phyloP scores from a whole-genome alignment of 2,329 filamentous ascomycete species.

The Thermoascus crustaceus region DNA sequence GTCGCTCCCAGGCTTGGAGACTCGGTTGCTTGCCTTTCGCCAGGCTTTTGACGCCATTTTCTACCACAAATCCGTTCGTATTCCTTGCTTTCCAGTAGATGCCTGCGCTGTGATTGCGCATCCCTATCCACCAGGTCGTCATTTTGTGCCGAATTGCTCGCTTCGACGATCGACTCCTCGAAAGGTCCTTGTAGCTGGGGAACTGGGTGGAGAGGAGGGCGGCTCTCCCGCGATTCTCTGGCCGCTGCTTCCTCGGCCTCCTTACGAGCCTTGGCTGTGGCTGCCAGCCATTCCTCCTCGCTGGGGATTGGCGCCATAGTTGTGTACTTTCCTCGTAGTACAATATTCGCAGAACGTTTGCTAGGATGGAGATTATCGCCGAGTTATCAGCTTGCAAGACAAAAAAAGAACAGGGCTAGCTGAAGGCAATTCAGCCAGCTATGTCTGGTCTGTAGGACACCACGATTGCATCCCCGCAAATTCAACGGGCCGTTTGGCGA shows the following conservation, averaged over 20 bases:
- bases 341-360: too few species aligned
- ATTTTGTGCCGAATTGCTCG: slow-evolving; percentile 15
- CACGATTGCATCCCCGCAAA: too few species aligned
- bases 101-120: slow-evolving; percentile 48
- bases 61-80: slow-evolving; percentile 64
- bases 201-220: slow-evolving; percentile 32
- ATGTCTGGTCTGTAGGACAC: too few species aligned
- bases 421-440: too few species aligned
- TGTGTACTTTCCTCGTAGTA: slow-evolving; percentile 1
- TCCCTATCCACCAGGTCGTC: slow-evolving; percentile 29
- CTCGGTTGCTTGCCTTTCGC: slow-evolving; percentile 48
- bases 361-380: too few species aligned
- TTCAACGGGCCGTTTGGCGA: too few species aligned
- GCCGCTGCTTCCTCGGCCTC: slow-evolving; percentile 2
- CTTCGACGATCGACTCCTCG: slow-evolving; percentile 38
- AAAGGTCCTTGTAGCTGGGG: slow-evolving; percentile 37
- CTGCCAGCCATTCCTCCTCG: slow-evolving; percentile 9
- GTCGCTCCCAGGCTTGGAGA: background rate
- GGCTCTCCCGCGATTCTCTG: slow-evolving; percentile 5
- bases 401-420: too few species aligned
- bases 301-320: slow-evolving; percentile 7
- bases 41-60: slow-evolving; percentile 66
- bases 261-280: slow-evolving; percentile 8
- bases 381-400: too few species aligned
- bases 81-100: slow-evolving; percentile 58